Evolutionary conservation across 1,284 basidiomycete species (phyloP).

Genomic region (Jaminaea rosea): DNA sequence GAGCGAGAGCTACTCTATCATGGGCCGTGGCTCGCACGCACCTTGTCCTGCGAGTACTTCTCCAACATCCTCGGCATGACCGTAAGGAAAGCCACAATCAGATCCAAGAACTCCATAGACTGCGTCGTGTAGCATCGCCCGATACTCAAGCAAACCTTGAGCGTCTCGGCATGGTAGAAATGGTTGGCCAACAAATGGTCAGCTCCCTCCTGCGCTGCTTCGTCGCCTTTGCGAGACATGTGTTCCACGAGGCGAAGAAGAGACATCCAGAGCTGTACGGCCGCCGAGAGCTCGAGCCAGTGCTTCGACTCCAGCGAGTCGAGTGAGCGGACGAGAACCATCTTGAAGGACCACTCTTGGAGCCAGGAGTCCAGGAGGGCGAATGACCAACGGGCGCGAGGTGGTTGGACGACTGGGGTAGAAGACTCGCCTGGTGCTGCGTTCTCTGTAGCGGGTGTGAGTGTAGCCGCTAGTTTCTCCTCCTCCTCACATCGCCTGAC

Average conservation of each 20-base stretch:
- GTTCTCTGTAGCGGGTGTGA: constrained; percentile 1
- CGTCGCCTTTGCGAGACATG: constrained; percentile 26
- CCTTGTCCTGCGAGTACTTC: constrained; percentile 30
- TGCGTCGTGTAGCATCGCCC: constrained; percentile 33
- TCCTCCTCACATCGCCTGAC: constrained; percentile 15
- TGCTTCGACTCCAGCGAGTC: constrained; percentile 24
- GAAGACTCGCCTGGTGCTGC: background rate
- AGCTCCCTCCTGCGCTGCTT: constrained; percentile 25
- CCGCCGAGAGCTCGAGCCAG: constrained; percentile 43
- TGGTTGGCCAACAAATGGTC: constrained; percentile 39
- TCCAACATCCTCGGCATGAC: constrained; percentile 42
- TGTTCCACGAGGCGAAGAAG: constrained; percentile 39
- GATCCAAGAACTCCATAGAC: constrained; percentile 40
- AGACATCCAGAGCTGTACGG: constrained; percentile 39
- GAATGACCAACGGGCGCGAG: constrained; percentile 18
- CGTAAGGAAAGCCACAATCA: constrained; percentile 34
- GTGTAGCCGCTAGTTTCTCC: background rate
- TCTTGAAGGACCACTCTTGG: constrained; percentile 41
- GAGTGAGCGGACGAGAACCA: constrained; percentile 32
- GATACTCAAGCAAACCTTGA: constrained; percentile 32
- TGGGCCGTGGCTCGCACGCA: too few species aligned
- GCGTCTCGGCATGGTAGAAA: constrained; percentile 39
- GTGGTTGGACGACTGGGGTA: background rate
- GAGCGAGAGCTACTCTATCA: too few species aligned
- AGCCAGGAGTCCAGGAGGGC: constrained; percentile 32